Evolutionary conservation across 208 protist species (phyloP).

Genomic region (Trypanosomatidae sp.): DNA sequence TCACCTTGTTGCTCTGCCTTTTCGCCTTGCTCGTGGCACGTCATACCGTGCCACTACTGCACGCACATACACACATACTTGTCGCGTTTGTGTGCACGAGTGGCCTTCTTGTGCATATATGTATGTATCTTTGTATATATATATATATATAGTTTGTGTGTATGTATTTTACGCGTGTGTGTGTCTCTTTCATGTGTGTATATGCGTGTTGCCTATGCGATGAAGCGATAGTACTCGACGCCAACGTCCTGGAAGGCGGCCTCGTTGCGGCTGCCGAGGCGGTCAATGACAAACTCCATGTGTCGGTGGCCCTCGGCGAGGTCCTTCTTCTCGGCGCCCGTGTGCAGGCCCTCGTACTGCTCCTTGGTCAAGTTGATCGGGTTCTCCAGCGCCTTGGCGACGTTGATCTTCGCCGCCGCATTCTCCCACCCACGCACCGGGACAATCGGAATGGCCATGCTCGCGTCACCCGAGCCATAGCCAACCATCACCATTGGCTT

Average conservation of each 20-base stretch:
- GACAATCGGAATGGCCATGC: slow-evolving; percentile 79
- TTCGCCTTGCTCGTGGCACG: too few relatives aligned
- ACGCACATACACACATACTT: too few relatives aligned
- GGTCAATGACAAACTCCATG: slow-evolving; percentile 75
- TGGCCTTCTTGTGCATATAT: background rate
- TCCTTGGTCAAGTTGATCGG: slow-evolving; percentile 50
- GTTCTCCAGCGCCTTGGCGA: slow-evolving; percentile 52
- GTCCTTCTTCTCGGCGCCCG: slow-evolving; percentile 55
- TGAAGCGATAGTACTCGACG: slow-evolving; percentile 83
- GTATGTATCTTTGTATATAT: background rate
- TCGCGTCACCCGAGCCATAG: slow-evolving; percentile 80
- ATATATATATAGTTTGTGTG: background rate
- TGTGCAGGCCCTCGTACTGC: slow-evolving; percentile 81
- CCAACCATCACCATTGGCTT: slow-evolving; percentile 85
- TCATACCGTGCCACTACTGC: too few relatives aligned
- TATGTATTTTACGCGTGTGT: background rate
- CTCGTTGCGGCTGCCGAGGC: slow-evolving; percentile 69
- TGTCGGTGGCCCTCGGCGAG: slow-evolving; percentile 30
- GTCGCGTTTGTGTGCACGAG: too few relatives aligned
- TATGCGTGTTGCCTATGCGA: slow-evolving; percentile 17
- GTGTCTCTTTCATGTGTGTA: background rate
- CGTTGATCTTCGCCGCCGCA: slow-evolving; percentile 66
- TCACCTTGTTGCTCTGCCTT: too few relatives aligned
- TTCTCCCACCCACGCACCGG: slow-evolving; percentile 71
- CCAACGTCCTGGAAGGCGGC: slow-evolving; percentile 81